phyloP scores from a whole-genome alignment of 345 rosid genomes.

The Barbarea vulgaris region DNA sequence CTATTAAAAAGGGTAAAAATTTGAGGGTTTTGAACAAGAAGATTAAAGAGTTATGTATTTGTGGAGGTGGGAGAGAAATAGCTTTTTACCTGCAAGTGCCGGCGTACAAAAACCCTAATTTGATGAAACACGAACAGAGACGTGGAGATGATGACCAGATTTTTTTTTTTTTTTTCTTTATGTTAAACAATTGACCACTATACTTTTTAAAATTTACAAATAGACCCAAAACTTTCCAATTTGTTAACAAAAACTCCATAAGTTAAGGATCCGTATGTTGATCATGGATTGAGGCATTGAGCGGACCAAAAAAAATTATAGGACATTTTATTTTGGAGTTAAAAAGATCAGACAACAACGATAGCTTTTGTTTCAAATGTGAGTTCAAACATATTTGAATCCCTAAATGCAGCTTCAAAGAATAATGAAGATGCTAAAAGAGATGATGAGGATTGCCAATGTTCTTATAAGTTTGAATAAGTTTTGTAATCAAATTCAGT shows the following conservation, averaged over 20 bases:
- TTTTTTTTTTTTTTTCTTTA: not conserved
- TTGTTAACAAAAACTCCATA: not conserved
- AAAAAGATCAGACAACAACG: too few species aligned
- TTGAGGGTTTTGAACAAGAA: not conserved
- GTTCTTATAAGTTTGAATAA: not conserved
- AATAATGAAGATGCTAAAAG: conserved; percentile 18
- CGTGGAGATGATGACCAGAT: not conserved
- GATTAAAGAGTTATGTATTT: not conserved
- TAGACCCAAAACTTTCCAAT: not conserved
- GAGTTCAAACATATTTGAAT: not conserved
- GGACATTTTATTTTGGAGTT: too few species aligned
- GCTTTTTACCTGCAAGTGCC: not conserved
- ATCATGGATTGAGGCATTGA: not conserved
- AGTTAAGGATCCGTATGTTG: not conserved
- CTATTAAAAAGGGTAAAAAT: conserved; percentile 11
- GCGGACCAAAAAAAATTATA: too few species aligned
- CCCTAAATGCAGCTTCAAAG: conserved; percentile 20
- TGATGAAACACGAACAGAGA: not conserved
- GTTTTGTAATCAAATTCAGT: conserved; percentile 19
- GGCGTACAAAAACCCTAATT: conserved; percentile 18
- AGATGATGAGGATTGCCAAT: not conserved
- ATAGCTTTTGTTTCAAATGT: too few species aligned
- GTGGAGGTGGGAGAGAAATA: not conserved
- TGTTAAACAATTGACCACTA: not conserved
- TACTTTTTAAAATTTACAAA: not conserved